phyloP scores from a whole-genome alignment of 306 rosid species.

The Lathyrus sativus region DNA sequence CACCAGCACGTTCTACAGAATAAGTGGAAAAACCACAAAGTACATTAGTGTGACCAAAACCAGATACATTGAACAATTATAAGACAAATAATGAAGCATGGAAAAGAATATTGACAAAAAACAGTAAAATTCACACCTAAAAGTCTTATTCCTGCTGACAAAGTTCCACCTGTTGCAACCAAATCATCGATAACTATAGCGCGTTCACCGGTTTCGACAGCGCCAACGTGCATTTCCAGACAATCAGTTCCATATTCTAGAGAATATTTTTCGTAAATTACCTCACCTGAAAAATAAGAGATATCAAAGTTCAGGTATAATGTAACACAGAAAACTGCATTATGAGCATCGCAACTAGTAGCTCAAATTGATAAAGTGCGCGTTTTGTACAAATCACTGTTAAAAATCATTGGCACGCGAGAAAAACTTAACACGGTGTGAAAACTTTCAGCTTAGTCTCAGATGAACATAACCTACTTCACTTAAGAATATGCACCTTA shows the following conservation, averaged over 20 bases:
- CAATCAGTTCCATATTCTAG: slow-evolving; percentile 92
- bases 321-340: not conserved
- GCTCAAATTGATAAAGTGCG: not conserved
- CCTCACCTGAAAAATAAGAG: slow-evolving; percentile 60
- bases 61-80: slow-evolving; percentile 17
- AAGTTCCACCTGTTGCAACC: slow-evolving; percentile 97
- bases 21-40: slow-evolving; percentile 34
- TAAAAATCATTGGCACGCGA: no score
- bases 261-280: slow-evolving; percentile 75
- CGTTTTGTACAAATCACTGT: not conserved
- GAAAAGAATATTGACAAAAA: slow-evolving; percentile 2
- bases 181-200: slow-evolving; percentile 86
- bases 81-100: slow-evolving; percentile 20
- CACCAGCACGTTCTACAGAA: slow-evolving; percentile 76
- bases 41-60: slow-evolving; percentile 32
- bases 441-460: no score
- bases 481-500: no score
- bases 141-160: slow-evolving; percentile 85
- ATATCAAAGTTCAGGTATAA: slow-evolving; percentile 24
- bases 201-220: slow-evolving; percentile 78
- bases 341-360: not conserved
- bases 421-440: no score
- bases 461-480: no score
- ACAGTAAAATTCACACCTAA: slow-evolving; percentile 53
- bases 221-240: slow-evolving; percentile 89